Base-by-base conservation (phyloP, 257 asterid genomes). In the Rubia yunnanensis region DNA sequence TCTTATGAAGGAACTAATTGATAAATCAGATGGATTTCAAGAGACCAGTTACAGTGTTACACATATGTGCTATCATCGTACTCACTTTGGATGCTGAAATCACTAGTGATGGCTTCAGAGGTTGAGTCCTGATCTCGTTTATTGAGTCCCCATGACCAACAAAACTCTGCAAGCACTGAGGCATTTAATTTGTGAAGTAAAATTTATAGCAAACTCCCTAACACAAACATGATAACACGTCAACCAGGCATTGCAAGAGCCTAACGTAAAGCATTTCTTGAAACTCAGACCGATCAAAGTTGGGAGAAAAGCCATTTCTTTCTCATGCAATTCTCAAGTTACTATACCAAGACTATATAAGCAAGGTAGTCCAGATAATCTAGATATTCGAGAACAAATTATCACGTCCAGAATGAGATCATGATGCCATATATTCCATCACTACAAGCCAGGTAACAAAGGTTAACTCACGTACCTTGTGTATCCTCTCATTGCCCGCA, bases 71-170 rank as follows among this genome's bases (percentile, higher is more conserved):
- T 46, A 41, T 60, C 14, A 35, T 46, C 65, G 52, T 60, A 75
- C 95, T 74, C 73, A 85, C 99, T 77, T 94, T 94, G 83, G 97
- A 90, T 56, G 99, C 99, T 11, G 99, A 94, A 36, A 90, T 75
- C 65, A 88, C 94, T 73, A 94, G 99, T 36, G 97, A 88, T 34
- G 98, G 96, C 72, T 83, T 92, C 75, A 92, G 77, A 27, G 95
- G 81, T 74, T 92, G 98, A 32, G 98, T 89, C 75, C 89, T 86
- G 48, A 92, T 85, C 72, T 92, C 98, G 64, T 92, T 92, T 57
- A 92, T 83, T 10, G 99, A 94, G 79, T 94, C 97, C 70, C 97
- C 99, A 69, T 90, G 97, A 44, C 97, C 99, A 57, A 85, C 94
- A 68, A 94, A 86, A 77, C 97, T 94, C 99, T 94, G 88, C 77